Base-by-base conservation (phyloP, 768 basidiomycete species). In the Lentinula edodes region DNA sequence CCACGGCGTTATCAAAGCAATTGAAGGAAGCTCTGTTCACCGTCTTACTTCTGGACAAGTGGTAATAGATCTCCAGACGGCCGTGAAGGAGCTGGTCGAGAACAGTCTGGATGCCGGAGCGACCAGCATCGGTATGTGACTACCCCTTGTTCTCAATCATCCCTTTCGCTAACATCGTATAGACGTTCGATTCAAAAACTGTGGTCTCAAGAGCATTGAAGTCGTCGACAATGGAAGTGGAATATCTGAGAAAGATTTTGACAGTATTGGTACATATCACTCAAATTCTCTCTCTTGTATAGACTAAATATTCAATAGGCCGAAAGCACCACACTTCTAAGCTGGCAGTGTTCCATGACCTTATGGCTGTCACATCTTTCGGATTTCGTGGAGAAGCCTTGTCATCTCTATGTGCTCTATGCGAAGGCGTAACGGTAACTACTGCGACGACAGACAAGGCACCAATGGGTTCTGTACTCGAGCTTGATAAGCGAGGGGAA, bases 371-470 rank as follows among this genome's bases (percentile, higher is more conserved):
- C 9, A 74, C 75, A 5, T 93, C 94, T 0, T 97, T 98, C 71
- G 96, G 96, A 0, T 99, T 98, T 70, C 84, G 97, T 41, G 97
- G 97, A 15, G 97, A 99, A 74, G 97, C 97, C 0, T 78, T 99
- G 0, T 93, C 94, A 6, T 95, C 96, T 2, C 80, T 99, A 0
- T 99, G 95, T 69, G 92, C 92, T 1, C 74, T 97, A 0, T 83
- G 86, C 54, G 87, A 90, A 58, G 73, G 77, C 3, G 82, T 98
- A 10, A 78, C 76, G 0, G 79, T 98, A 52, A 81, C 81, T 1
- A 98, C 96, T 0, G 81, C 91, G 3, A 94, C 91, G 0, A 77
- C 79, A 18, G 72, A 76, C 7, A 86, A 85, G 2, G 82, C 88
- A 0, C 94, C 95, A 0, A 85, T 90, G 77, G 97, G 94, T 2